Base-by-base conservation (phyloP, 495 filamentous ascomycete genomes). In the Talaromyces proteolyticus region DNA sequence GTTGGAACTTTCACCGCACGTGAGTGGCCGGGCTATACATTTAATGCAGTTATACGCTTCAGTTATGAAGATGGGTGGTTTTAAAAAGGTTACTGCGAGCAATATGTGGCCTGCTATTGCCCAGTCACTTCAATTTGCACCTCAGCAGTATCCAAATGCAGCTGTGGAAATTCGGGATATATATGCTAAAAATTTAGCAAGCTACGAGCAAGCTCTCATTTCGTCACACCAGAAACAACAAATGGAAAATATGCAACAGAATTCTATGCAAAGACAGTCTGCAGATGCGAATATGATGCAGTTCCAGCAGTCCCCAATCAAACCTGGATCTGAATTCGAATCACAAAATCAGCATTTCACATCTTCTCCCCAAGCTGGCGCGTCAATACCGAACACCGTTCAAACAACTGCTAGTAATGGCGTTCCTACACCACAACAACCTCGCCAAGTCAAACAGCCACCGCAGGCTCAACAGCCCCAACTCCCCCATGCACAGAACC, bases 31-130 rank as follows among this genome's bases (percentile, higher is more conserved):
- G 21, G 75, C 73, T 0, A 71, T 96, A 36, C 80, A 84, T 55
- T 65, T 94, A 34, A 75, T 86, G 44, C 80, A 84, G 42, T 76
- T 98, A 6, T 96, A 89, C 68, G 78, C 79, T 37, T 70, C 75
- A 1, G 87, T 96, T 6, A 77, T 84, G 61, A 86, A 84, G 54
- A 76, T 86, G 59, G 86, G 86, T 16, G 93, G 93, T 2, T 95
- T 85, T 34, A 85, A 82, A 62, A 85, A 79, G 53, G 76, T 95
- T 6, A 82, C 79, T 0, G 70, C 70, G 19, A 73, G 73, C 17
- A 85, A 87, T 50, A 68, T 73, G 53, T 97, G 92, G 92, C 73
- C 75, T 6, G 76, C 78, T 19, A 71, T 94, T 44, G 82, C 89
- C 1, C 77, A 79, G 34, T 67, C 74, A 21, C 67, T 96, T 47